phyloP scores from a whole-genome alignment of 2,329 filamentous ascomycete genomes.

The Trichoderma atroviride region DNA sequence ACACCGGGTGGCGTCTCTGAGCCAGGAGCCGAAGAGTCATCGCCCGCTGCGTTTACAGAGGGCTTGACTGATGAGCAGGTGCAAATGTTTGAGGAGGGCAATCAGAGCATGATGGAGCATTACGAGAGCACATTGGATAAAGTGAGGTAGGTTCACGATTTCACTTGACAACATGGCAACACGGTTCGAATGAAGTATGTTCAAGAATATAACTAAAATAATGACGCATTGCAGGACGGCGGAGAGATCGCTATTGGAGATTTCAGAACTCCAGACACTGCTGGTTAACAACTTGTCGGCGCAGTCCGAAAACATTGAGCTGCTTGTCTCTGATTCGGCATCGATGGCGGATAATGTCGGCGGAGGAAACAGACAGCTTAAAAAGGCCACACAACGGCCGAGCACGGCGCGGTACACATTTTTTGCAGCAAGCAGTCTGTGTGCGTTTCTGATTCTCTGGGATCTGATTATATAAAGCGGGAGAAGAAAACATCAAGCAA shows the following conservation, averaged over 20 bases:
- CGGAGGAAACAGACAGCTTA: conserved; percentile 87
- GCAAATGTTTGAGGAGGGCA: conserved; percentile 91
- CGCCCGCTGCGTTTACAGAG: conserved; percentile 39
- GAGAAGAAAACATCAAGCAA: background rate
- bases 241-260: conserved; percentile 88
- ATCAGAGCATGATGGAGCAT: conserved; percentile 88
- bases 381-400: conserved; percentile 72
- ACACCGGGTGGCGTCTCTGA: background rate
- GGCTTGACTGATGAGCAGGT: conserved; percentile 81
- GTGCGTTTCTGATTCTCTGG: conserved; percentile 74
- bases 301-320: conserved; percentile 86
- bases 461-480: conserved; percentile 63
- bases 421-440: conserved; percentile 75
- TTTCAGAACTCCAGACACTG: conserved; percentile 87
- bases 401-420: conserved; percentile 79
- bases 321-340: conserved; percentile 81
- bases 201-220: background rate
- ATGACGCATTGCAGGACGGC: conserved; percentile 62
- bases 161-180: background rate
- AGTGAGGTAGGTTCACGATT: conserved; percentile 71
- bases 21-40: background rate
- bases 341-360: conserved; percentile 84
- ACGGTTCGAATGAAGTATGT: background rate
- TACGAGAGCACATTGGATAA: conserved; percentile 94
- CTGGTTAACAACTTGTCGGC: conserved; percentile 82